A percentile compares a stretch with the other conserved stretches of the same genome.
phyloP scores from a whole-genome alignment of 768 basidiomycete species.

The Termitomyces sp. region DNA sequence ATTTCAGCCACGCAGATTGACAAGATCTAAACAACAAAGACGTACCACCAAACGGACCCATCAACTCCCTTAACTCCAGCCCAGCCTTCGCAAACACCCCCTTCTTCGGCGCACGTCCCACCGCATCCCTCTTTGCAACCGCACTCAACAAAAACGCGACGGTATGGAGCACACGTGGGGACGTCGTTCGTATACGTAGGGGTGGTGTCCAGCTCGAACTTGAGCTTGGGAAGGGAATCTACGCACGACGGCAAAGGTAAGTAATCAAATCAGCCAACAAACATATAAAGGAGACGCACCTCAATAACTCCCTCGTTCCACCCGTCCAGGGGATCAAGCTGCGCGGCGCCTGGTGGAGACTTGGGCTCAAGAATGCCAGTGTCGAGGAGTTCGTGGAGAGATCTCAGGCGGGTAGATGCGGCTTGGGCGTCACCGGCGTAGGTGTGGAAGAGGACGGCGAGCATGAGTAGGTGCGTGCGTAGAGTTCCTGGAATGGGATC shows the following conservation, averaged over 20 bases:
- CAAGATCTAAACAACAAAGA: neutral
- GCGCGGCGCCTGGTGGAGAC: neutral
- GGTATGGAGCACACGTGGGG: slow-evolving; percentile 62
- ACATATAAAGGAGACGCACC: slow-evolving; percentile 16
- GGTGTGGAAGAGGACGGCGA: slow-evolving; percentile 61
- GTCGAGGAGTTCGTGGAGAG: slow-evolving; percentile 69
- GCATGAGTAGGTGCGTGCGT: slow-evolving; percentile 58
- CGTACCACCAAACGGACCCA: slow-evolving; percentile 27
- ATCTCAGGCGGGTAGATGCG: slow-evolving; percentile 50
- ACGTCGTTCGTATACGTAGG: slow-evolving; percentile 60
- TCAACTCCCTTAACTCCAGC: slow-evolving; percentile 41
- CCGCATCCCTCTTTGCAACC: slow-evolving; percentile 67
- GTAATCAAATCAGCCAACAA: slow-evolving; percentile 17
- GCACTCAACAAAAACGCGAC: slow-evolving; percentile 69
- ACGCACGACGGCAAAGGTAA: slow-evolving; percentile 12
- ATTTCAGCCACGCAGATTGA: neutral
- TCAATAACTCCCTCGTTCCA: slow-evolving; percentile 37
- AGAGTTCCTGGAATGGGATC: slow-evolving; percentile 22
- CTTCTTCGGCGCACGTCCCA: slow-evolving; percentile 72
- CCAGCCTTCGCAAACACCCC: slow-evolving; percentile 71
- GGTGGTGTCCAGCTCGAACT: neutral
- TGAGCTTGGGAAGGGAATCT: slow-evolving; percentile 33
- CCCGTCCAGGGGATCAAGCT: slow-evolving; percentile 2
- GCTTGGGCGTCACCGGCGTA: slow-evolving; percentile 51
- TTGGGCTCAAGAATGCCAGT: slow-evolving; percentile 40